These are phyloP conservation scores for Penicillium odoratum DNA, from an alignment of 495 filamentous ascomycete genomes.

Conservation along the genomic window DNA sequence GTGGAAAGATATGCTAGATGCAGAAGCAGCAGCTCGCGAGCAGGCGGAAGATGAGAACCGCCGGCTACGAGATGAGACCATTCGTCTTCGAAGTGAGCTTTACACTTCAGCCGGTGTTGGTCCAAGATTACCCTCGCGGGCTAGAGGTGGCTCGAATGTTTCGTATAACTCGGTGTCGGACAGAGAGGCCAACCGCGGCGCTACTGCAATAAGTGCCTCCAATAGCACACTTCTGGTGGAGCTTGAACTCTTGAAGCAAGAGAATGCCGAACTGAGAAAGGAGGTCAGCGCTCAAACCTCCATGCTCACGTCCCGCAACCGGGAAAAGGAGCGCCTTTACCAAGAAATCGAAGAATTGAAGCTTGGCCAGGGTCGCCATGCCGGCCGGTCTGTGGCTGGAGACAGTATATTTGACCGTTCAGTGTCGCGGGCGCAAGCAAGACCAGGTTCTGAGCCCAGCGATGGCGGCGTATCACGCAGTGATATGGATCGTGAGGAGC, in stretches of 20 bases:
- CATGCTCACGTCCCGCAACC: slow-evolving; percentile 94
- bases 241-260: slow-evolving; percentile 76
- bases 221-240: slow-evolving; percentile 70
- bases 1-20: slow-evolving; percentile 93
- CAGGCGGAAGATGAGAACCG: slow-evolving; percentile 88
- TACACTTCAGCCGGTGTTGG: slow-evolving; percentile 36
- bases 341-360: slow-evolving; percentile 98
- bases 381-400: slow-evolving; percentile 64
- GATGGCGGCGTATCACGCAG: slow-evolving; percentile 67
- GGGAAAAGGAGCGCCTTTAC: slow-evolving; percentile 91
- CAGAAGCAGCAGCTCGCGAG: slow-evolving; percentile 85
- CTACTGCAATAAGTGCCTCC: slow-evolving; percentile 48
- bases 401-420: slow-evolving; percentile 94
- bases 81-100: slow-evolving; percentile 69
- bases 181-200: slow-evolving; percentile 57
- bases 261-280: slow-evolving; percentile 87
- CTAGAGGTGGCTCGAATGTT: slow-evolving; percentile 56
- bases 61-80: slow-evolving; percentile 79
- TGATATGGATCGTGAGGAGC: slow-evolving; percentile 80
- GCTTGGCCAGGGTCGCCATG: slow-evolving; percentile 72
- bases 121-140: slow-evolving; percentile 53
- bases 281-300: slow-evolving; percentile 95
- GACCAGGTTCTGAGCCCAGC: slow-evolving; percentile 71
- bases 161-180: slow-evolving; percentile 63
- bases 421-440: slow-evolving; percentile 76